A percentile compares a stretch with the other conserved stretches of the same genome.
These are phyloP conservation scores for Eimeria necatrix DNA, from an alignment of 169 alveolate species.

Conservation along the genomic window DNA sequence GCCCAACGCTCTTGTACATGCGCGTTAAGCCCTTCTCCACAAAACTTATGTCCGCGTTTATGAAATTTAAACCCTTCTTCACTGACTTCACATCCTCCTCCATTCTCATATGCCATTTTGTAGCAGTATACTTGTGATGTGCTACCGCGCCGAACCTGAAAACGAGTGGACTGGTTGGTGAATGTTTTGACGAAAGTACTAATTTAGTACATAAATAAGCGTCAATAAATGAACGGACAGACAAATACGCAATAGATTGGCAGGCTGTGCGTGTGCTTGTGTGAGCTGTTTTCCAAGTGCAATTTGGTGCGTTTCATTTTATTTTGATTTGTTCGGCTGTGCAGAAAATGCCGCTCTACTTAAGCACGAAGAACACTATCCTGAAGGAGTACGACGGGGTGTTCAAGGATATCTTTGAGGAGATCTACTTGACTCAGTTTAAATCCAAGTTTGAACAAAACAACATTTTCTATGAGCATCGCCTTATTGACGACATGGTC, in stretches of 20 bases:
- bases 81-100: too few relatives aligned
- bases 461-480: slow-evolving; percentile 93
- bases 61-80: too few relatives aligned
- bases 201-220: too few relatives aligned
- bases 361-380: slow-evolving; percentile 96
- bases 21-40: too few relatives aligned
- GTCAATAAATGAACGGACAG: too few relatives aligned
- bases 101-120: too few relatives aligned
- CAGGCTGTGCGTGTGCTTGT: neutral
- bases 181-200: too few relatives aligned
- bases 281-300: neutral
- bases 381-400: slow-evolving; percentile 97
- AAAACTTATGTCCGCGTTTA: too few relatives aligned
- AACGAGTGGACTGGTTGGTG: too few relatives aligned
- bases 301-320: neutral
- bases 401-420: slow-evolving; percentile 96
- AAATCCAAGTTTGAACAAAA: slow-evolving; percentile 89
- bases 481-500: slow-evolving; percentile 99
- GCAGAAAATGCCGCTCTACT: slow-evolving; percentile 93
- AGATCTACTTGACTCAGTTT: slow-evolving; percentile 92
- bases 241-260: neutral
- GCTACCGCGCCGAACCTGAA: too few relatives aligned
- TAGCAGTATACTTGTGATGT: too few relatives aligned
- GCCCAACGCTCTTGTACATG: too few relatives aligned
- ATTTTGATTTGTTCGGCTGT: neutral